Conservation (phyloP, 768 basidiomycete species). For the Boletus sp. region DNA sequence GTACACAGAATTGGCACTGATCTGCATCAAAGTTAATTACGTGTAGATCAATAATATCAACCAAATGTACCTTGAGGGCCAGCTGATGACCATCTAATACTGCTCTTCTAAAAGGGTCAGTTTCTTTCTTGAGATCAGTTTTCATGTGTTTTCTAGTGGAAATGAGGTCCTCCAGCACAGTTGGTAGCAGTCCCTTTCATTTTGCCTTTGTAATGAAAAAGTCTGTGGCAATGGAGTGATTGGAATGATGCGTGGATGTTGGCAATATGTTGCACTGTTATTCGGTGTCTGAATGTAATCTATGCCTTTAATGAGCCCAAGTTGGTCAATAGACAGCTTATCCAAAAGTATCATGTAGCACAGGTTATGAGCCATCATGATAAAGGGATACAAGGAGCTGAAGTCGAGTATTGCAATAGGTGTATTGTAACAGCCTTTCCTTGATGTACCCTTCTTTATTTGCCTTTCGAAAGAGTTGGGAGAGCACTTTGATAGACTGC, state of each 20-base stretch:
- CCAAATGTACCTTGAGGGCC: constrained; percentile 74
- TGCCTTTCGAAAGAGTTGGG: constrained; percentile 91
- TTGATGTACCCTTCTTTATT: constrained; percentile 90
- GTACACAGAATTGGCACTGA: constrained; percentile 98
- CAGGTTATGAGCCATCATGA: constrained; percentile 99
- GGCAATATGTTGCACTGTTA: constrained; percentile 57
- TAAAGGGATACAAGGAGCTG: constrained; percentile 96
- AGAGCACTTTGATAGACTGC: constrained; percentile 98
- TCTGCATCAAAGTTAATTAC: constrained; percentile 46
- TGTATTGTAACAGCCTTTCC: constrained; percentile 91
- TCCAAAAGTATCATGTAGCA: constrained; percentile 97
- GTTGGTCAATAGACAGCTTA: constrained; percentile 69
- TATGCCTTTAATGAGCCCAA: constrained; percentile 74
- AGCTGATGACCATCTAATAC: constrained; percentile 97
- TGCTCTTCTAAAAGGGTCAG: constrained; percentile 94
- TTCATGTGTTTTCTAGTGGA: constrained; percentile 93
- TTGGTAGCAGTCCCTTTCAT: constrained; percentile 89
- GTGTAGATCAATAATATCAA: background rate
- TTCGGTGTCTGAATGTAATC: constrained; percentile 97
- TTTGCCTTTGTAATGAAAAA: constrained; percentile 71
- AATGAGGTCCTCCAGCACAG: constrained; percentile 90
- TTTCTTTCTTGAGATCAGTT: constrained; percentile 94
- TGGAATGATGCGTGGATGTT: background rate
- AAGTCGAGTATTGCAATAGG: constrained; percentile 99
- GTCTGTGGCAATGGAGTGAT: constrained; percentile 47